phyloP scores from a whole-genome alignment of 192 early-diverging fungal genomes.

The Gryganskiella cystojenkinii region DNA sequence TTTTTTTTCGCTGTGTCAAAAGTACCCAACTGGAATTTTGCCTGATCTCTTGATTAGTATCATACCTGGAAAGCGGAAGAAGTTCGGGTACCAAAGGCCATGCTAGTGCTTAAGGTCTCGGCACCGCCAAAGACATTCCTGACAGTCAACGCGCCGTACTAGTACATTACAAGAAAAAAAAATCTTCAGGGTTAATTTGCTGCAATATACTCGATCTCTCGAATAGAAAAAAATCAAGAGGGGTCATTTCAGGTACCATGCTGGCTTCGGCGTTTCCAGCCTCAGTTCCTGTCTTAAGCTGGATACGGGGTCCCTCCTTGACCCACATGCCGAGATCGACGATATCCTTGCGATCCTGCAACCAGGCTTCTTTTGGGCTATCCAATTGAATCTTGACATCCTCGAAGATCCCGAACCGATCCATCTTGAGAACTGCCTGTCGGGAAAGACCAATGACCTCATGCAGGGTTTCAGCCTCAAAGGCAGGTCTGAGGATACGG shows the following conservation, averaged over 20 bases:
- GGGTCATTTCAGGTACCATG: conserved; percentile 63
- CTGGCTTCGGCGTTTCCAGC: conserved; percentile 90
- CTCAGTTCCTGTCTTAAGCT: conserved; percentile 88
- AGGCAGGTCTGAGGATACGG: conserved; percentile 43
- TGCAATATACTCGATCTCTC: background rate
- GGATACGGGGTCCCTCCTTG: conserved; percentile 78
- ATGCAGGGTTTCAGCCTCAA: conserved; percentile 65
- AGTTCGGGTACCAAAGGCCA: conserved; percentile 81
- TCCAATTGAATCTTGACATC: conserved; percentile 76
- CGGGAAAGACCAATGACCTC: conserved; percentile 69
- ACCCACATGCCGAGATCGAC: conserved; percentile 81
- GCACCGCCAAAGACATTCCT: conserved; percentile 92
- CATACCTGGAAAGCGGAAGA: conserved; percentile 62
- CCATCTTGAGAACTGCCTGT: conserved; percentile 63
- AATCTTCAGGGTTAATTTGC: background rate
- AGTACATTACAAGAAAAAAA: conserved; percentile 5
- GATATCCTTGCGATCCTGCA: conserved; percentile 51
- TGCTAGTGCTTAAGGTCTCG: conserved; percentile 80
- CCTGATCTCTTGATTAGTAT: background rate
- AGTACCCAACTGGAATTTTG: too few relatives aligned
- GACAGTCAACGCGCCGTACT: conserved; percentile 69
- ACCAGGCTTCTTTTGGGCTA: conserved; percentile 54
- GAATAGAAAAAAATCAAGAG: background rate
- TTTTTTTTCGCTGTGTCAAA: too few relatives aligned
- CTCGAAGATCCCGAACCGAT: conserved; percentile 78